Conservation (phyloP, 176 grass and related monocot species). For the Guadua angustifolia region DNA sequence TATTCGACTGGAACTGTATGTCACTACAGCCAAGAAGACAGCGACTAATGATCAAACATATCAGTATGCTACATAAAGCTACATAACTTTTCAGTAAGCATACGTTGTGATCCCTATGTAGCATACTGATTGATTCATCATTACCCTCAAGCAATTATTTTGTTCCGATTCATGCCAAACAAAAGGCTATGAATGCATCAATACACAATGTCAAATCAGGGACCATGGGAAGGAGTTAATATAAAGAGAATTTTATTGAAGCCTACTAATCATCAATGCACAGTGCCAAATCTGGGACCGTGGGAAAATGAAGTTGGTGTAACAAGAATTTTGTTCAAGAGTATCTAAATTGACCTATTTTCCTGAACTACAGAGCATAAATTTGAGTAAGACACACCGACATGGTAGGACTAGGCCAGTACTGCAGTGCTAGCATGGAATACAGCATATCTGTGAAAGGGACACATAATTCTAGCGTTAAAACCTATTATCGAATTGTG, state of each 20-base stretch:
- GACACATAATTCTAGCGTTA: conserved; percentile 7
- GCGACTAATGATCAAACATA: conserved; percentile 7
- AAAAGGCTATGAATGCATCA: conserved; percentile 25
- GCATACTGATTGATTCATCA: conserved; percentile 2
- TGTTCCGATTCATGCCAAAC: conserved; percentile 9
- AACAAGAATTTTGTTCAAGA: conserved; percentile 11
- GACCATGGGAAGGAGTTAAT: background rate
- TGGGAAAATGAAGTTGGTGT: conserved; percentile 4
- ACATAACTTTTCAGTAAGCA: conserved; percentile 5
- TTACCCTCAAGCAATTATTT: background rate
- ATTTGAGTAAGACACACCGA: conserved; percentile 22
- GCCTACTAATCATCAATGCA: conserved; percentile 20
- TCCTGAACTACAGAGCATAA: background rate
- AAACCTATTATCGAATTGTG: background rate
- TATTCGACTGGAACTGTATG: conserved; percentile 4
- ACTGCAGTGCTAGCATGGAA: conserved; percentile 20
- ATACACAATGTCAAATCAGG: conserved; percentile 24
- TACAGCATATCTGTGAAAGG: conserved; percentile 38
- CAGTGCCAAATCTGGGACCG: conserved; percentile 27
- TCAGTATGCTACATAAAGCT: background rate
- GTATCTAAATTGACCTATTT: conserved; percentile 13
- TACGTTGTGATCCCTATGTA: background rate
- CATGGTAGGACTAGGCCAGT: conserved; percentile 23
- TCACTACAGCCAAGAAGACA: background rate
- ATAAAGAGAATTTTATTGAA: conserved; percentile 35